Base-by-base conservation (phyloP, 192 early-diverging fungal species). In the Coemansia sp. region DNA sequence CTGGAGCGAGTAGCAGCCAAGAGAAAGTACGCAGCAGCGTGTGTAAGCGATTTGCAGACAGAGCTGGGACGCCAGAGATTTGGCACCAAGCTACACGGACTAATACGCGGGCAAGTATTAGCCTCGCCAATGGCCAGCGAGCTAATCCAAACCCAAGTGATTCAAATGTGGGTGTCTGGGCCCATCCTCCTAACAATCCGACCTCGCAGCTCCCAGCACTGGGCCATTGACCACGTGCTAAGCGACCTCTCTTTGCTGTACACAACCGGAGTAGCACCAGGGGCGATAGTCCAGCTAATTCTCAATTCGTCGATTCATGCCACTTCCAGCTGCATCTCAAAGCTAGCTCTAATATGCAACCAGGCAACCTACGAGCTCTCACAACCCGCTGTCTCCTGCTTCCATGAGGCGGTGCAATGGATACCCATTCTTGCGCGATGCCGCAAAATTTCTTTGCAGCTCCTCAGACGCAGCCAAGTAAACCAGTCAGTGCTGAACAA, bases 291-390 rank as follows among this genome's bases (percentile, higher is more conserved):
- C 34, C 56, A 58, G 7, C 11, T 37, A 9, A 58, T 58, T 3
- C 35, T 58, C n/a, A 58, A 21, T 16, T 9, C 31, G 0, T 58
- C 56, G 2, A 31, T 58, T 20, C 35, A 58, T 13, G 56, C 56
- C 9, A 58, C 56, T 3, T 58, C 56, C 33, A 20, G 34, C 9
- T 58, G 56, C 10, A 9, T 58, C 31, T 36, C 20, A 1, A 33
- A 37, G 9, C 18, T 58, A 28, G 36, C 31, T 5, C 31, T 21
- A 18, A 58, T 37, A 18, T n/a, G 33, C 20, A 37, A 58, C 35
- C 56, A 58, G 20, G 56, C 56, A 20, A 14, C 56, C 33, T 58
- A 58, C 56, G 56, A 58, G 35, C 56, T 58, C 24, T 58, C 56
- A 7, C 35, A 36, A 20, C 34, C 56, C 8, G 35, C 56, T 7